Conservation (phyloP, 768 basidiomycete genomes). For the Tulasnella sp. region DNA sequence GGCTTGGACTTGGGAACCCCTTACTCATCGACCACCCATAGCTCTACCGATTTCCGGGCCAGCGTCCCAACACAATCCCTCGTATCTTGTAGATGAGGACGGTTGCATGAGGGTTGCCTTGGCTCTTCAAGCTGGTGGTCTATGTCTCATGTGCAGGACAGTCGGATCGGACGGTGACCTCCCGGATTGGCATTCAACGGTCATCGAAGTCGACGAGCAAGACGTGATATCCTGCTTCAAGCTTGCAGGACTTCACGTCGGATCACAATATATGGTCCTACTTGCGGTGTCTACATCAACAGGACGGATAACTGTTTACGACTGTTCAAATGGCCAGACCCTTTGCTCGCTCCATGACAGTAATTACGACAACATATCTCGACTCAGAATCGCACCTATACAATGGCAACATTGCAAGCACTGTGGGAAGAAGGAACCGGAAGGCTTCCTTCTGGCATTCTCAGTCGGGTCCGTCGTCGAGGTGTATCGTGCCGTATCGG, state of each 20-base stretch:
- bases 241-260: neutral
- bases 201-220: neutral
- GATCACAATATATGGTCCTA: neutral
- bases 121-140: neutral
- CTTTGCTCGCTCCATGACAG: slow-evolving; percentile 38
- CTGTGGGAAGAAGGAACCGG: slow-evolving; percentile 55
- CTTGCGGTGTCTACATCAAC: neutral
- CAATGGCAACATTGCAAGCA: slow-evolving; percentile 46
- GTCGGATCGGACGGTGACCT: neutral
- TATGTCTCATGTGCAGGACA: neutral
- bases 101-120: neutral
- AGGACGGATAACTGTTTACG: neutral
- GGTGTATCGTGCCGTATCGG: slow-evolving; percentile 50
- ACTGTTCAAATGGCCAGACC: neutral
- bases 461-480: slow-evolving; percentile 52
- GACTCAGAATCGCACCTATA: slow-evolving; percentile 48
- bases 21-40: neutral
- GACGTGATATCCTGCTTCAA: neutral
- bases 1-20: neutral
- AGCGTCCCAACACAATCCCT: neutral
- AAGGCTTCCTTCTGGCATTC: slow-evolving; percentile 53
- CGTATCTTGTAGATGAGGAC: neutral
- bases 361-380: slow-evolving; percentile 42
- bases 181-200: slow-evolving; percentile 1
- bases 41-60: neutral